These are phyloP conservation scores for Bonnemaisonia californica DNA, from an alignment of 31 red algal genomes.

Conservation along the genomic window DNA sequence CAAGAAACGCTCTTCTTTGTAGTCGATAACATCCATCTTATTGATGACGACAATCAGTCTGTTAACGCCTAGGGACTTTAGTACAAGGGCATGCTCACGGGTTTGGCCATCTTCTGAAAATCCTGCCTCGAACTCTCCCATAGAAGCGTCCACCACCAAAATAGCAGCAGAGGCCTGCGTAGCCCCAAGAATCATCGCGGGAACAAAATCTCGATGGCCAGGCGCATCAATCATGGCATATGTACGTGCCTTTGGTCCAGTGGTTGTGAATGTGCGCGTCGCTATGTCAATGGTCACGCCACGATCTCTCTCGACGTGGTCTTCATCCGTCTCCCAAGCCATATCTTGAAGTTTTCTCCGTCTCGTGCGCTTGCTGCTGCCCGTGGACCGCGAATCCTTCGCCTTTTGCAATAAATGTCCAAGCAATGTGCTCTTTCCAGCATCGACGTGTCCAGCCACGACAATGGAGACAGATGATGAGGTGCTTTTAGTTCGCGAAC, in stretches of 20 bases:
- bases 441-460: constrained; percentile 88
- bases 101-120: constrained; percentile 83
- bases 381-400: background rate
- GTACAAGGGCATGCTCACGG: constrained; percentile 67
- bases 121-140: constrained; percentile 87
- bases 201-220: constrained; percentile 92
- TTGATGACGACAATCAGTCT: constrained; percentile 86
- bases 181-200: constrained; percentile 85
- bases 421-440: constrained; percentile 77
- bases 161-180: constrained; percentile 72
- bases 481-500: constrained; percentile 18
- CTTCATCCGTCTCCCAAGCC: constrained; percentile 90
- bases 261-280: constrained; percentile 47
- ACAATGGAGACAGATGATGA: constrained; percentile 68
- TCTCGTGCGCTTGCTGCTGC: constrained; percentile 22
- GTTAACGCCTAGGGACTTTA: constrained; percentile 63
- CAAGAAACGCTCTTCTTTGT: constrained; percentile 43
- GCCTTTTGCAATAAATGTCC: constrained; percentile 57
- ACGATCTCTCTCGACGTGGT: constrained; percentile 75
- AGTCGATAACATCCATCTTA: constrained; percentile 91
- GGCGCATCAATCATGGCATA: constrained; percentile 87
- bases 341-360: constrained; percentile 12
- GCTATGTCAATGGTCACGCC: constrained; percentile 93
- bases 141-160: constrained; percentile 79
- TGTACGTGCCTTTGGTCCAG: constrained; percentile 26